Conservation (phyloP, 2,329 filamentous ascomycete genomes). For the Emmonsiellopsis sp. region DNA sequence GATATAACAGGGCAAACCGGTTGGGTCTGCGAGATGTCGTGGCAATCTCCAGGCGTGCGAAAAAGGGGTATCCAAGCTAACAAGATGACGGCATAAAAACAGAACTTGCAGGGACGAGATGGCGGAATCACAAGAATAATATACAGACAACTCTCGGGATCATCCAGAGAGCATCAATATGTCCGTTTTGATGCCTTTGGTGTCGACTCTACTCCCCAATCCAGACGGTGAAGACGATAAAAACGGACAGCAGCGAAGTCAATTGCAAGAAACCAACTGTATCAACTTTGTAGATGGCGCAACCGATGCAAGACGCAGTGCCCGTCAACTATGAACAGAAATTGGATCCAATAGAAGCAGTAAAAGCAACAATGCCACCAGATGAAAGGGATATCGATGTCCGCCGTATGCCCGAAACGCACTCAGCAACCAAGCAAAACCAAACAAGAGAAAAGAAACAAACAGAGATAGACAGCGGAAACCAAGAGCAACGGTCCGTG, state of each 20-base stretch:
- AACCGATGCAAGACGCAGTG: background rate
- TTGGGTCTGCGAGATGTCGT: background rate
- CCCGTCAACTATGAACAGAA: background rate
- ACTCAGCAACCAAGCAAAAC: background rate
- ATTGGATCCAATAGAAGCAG: background rate
- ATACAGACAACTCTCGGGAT: too few species aligned
- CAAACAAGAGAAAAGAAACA: too few species aligned
- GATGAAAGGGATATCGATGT: background rate
- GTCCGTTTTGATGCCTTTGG: too few species aligned
- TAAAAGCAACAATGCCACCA: background rate
- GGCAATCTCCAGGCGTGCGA: background rate
- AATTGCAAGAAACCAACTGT: too few species aligned
- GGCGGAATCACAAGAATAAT: too few species aligned
- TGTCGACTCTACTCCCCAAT: too few species aligned
- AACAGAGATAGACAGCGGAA: background rate
- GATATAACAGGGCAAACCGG: background rate
- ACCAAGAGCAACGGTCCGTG: background rate
- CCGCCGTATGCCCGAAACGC: too few species aligned
- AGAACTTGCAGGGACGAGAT: too few species aligned
- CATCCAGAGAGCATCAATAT: too few species aligned
- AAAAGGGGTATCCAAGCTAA: background rate
- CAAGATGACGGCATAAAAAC: too few species aligned
- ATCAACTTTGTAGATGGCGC: background rate
- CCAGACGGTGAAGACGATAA: too few species aligned
- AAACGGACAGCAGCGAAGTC: too few species aligned